Conservation (phyloP, 2,329 filamentous ascomycete species). For the Alternaria rosae region DNA sequence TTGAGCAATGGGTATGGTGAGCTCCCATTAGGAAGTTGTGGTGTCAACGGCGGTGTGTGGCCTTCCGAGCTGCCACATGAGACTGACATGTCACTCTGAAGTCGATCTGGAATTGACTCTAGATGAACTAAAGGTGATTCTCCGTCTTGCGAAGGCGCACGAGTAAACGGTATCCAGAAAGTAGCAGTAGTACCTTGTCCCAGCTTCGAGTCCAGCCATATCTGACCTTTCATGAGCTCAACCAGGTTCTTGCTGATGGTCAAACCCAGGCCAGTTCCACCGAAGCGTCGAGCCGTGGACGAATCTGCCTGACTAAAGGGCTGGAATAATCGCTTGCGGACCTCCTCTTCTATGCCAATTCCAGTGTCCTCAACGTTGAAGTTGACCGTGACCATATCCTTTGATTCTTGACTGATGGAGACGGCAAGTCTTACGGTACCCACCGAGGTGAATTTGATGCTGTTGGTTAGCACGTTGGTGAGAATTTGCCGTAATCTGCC, state of each 20-base stretch:
- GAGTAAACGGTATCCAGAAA: constrained; percentile 80
- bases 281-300: constrained; percentile 79
- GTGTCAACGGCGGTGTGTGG: constrained; percentile 54
- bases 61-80: constrained; percentile 73
- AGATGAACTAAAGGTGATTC: constrained; percentile 66
- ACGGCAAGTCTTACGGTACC: constrained; percentile 66
- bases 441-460: constrained; percentile 51
- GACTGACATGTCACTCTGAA: constrained; percentile 64
- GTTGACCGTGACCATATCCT: constrained; percentile 70
- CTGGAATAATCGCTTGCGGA: constrained; percentile 75
- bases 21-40: constrained; percentile 30
- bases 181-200: constrained; percentile 75
- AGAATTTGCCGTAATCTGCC: constrained; percentile 84
- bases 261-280: constrained; percentile 78
- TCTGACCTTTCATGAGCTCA: constrained; percentile 80
- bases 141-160: constrained; percentile 63
- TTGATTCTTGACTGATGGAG: constrained; percentile 67
- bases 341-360: constrained; percentile 81
- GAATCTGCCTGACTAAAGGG: constrained; percentile 85
- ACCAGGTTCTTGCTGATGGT: constrained; percentile 81
- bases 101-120: constrained; percentile 70
- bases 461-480: constrained; percentile 74
- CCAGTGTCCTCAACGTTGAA: constrained; percentile 81
- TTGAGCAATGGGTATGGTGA: constrained; percentile 36
- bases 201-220: constrained; percentile 71